Evolutionary conservation across 106 monocot species (phyloP).

Genomic region (Cymbidium sinense): DNA sequence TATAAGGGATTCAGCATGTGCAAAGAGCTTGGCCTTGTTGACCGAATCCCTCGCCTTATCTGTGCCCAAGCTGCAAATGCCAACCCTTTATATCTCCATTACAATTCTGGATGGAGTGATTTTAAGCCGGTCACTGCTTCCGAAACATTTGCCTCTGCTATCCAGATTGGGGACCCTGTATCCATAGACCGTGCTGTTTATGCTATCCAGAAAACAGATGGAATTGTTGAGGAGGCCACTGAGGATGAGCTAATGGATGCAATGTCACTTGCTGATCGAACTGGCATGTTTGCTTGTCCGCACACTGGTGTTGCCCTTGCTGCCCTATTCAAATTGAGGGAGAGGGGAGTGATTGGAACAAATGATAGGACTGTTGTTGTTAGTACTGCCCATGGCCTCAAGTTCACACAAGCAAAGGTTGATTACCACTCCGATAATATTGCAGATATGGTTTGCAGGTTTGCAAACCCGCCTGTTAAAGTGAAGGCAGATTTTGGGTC

Average conservation of each 20-base stretch:
- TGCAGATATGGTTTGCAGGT: conserved; percentile 49
- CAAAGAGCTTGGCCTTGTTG: conserved; percentile 76
- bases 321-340: conserved; percentile 68
- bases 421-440: conserved; percentile 68
- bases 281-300: conserved; percentile 94
- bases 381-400: conserved; percentile 92
- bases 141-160: conserved; percentile 82
- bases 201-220: conserved; percentile 50
- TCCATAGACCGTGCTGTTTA: conserved; percentile 83
- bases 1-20: conserved; percentile 96
- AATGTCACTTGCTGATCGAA: conserved; percentile 68
- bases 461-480: conserved; percentile 72
- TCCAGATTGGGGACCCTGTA: conserved; percentile 93
- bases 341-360: conserved; percentile 49
- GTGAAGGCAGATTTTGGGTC: conserved; percentile 88
- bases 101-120: conserved; percentile 68
- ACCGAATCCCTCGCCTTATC: conserved; percentile 66
- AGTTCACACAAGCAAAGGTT: conserved; percentile 86
- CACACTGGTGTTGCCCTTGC: conserved; percentile 95
- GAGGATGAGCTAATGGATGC: conserved; percentile 97
- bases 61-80: conserved; percentile 96
- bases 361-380: conserved; percentile 78
- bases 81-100: conserved; percentile 76
- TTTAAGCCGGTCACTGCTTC: conserved; percentile 55
- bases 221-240: conserved; percentile 93